These are phyloP conservation scores for Lithocarpus polystachyus DNA, from an alignment of 306 rosid genomes.

Conservation along the genomic window DNA sequence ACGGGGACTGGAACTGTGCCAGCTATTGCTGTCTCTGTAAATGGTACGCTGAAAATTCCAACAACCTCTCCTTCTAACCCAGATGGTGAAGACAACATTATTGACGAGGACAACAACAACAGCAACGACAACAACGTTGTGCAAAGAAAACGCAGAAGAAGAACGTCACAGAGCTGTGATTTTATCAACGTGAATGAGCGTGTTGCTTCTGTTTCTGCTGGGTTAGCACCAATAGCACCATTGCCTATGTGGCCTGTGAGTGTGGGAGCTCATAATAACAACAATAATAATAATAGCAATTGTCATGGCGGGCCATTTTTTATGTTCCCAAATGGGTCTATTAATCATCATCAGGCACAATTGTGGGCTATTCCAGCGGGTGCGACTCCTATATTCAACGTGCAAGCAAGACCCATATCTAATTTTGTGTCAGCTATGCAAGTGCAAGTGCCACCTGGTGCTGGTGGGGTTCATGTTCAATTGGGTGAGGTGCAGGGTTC, in stretches of 20 bases:
- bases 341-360: slow-evolving; percentile 42
- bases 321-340: slow-evolving; percentile 51
- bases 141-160: slow-evolving; percentile 43
- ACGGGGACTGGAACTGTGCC: slow-evolving; percentile 86
- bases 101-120: too few relatives aligned
- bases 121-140: too few relatives aligned
- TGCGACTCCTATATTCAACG: slow-evolving; percentile 41
- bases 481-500: slow-evolving; percentile 22
- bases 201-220: slow-evolving; percentile 45
- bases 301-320: slow-evolving; percentile 47
- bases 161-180: slow-evolving; percentile 38
- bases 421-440: slow-evolving; percentile 53
- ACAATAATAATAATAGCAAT: too few relatives aligned
- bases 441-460: background rate
- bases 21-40: slow-evolving; percentile 79
- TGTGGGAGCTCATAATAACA: background rate
- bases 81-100: slow-evolving; percentile 35
- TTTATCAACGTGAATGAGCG: slow-evolving; percentile 51
- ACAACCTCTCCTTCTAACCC: slow-evolving; percentile 66
- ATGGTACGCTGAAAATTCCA: slow-evolving; percentile 74
- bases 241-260: slow-evolving; percentile 54
- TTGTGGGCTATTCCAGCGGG: slow-evolving; percentile 68
- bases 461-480: slow-evolving; percentile 12
- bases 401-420: slow-evolving; percentile 62
- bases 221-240: slow-evolving; percentile 61